A percentile compares a stretch with the other conserved stretches of the same genome.
These are phyloP conservation scores for Amauroascus verrucosus DNA, from an alignment of 2,329 filamentous ascomycete species.

Conservation along the genomic window DNA sequence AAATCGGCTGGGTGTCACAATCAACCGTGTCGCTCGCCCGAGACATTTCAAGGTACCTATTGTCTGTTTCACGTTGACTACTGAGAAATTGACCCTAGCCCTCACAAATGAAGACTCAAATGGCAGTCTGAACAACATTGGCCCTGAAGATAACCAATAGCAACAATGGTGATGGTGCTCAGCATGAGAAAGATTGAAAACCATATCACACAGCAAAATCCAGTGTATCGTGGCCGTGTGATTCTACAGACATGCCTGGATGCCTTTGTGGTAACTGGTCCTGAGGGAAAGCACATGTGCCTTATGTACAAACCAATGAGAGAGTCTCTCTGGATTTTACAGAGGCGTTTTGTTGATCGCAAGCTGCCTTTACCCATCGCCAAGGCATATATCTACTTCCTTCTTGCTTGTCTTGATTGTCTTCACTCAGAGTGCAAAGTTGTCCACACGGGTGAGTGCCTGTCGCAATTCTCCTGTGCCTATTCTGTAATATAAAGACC, in stretches of 20 bases:
- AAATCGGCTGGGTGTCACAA: slow-evolving; percentile 30
- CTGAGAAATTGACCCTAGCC: not conserved
- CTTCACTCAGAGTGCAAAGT: slow-evolving; percentile 32
- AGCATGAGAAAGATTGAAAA: slow-evolving; percentile 21
- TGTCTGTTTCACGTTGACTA: not conserved
- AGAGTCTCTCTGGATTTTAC: slow-evolving; percentile 25
- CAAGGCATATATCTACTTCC: slow-evolving; percentile 23
- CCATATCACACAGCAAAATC: slow-evolving; percentile 20
- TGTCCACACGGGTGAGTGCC: slow-evolving; percentile 29
- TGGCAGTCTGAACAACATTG: slow-evolving; percentile 6
- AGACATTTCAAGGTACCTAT: slow-evolving; percentile 20
- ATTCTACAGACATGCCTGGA: slow-evolving; percentile 23
- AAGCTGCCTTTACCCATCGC: slow-evolving; percentile 22
- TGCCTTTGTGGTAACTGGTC: slow-evolving; percentile 18
- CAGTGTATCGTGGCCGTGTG: slow-evolving; percentile 20
- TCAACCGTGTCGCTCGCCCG: slow-evolving; percentile 36
- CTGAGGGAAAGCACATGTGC: slow-evolving; percentile 23
- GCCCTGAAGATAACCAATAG: slow-evolving; percentile 13
- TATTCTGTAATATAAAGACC: not conserved
- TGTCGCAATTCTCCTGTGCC: not conserved
- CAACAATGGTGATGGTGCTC: slow-evolving; percentile 3
- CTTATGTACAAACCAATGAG: slow-evolving; percentile 28
- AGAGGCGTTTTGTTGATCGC: slow-evolving; percentile 18
- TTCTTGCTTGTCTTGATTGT: slow-evolving; percentile 31
- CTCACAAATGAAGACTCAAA: slow-evolving; percentile 3